Conservation (phyloP, 495 filamentous ascomycete genomes). For the Aspergillus asperescens region DNA sequence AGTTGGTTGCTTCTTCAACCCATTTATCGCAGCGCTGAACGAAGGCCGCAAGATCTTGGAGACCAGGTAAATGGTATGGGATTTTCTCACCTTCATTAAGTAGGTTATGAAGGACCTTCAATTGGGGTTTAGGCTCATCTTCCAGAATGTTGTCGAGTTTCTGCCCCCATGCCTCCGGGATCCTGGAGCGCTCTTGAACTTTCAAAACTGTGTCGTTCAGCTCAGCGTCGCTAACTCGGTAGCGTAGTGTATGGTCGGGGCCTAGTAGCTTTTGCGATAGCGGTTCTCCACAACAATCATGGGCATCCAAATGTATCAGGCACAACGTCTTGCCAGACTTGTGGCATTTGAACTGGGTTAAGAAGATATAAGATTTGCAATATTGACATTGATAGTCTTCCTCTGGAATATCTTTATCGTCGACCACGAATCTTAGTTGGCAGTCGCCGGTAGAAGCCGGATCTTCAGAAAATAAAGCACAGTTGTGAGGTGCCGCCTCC, state of each 20-base stretch:
- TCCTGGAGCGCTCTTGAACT: conserved; percentile 76
- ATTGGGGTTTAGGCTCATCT: conserved; percentile 72
- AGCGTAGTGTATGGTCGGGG: conserved; percentile 61
- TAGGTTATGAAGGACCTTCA: conserved; percentile 80
- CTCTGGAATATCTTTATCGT: conserved; percentile 73
- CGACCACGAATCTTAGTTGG: conserved; percentile 44
- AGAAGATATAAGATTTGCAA: conserved; percentile 89
- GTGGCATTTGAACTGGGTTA: conserved; percentile 82
- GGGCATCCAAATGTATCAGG: conserved; percentile 67
- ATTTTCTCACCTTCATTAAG: conserved; percentile 96
- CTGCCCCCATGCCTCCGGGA: conserved; percentile 85
- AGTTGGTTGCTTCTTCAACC: conserved; percentile 96
- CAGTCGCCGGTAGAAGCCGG: conserved; percentile 30
- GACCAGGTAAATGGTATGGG: conserved; percentile 81
- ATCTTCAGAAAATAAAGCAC: conserved; percentile 35
- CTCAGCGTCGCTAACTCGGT: conserved; percentile 67
- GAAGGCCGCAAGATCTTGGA: conserved; percentile 77
- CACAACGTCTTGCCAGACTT: conserved; percentile 74
- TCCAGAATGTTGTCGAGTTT: conserved; percentile 82
- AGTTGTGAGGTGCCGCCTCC: conserved; percentile 46
- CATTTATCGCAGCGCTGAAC: conserved; percentile 95
- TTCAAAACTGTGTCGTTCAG: conserved; percentile 64
- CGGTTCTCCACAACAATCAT: conserved; percentile 68
- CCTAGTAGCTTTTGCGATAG: conserved; percentile 56
- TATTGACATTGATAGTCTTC: conserved; percentile 85